Evolutionary conservation across 225 moss, liverwort and hornwort genomes (phyloP).

Genomic region (Ulota crispa): DNA sequence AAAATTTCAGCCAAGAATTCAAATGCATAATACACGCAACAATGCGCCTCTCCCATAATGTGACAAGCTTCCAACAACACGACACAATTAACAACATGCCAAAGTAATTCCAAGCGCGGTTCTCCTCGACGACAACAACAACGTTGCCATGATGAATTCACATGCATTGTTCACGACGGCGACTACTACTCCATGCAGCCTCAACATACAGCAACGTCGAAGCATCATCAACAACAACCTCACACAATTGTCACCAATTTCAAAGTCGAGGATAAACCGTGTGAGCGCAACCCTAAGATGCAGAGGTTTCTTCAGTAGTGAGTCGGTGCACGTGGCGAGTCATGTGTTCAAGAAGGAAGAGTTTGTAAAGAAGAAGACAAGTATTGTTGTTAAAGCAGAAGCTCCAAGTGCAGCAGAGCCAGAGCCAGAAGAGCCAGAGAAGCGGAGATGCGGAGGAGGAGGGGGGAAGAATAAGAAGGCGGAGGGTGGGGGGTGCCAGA

Average conservation of each 20-base stretch:
- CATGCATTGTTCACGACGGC: not conserved
- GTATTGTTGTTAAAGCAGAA: not conserved
- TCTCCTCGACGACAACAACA: too few relatives aligned
- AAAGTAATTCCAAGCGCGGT: not conserved
- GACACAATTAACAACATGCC: not conserved
- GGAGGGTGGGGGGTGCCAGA: not conserved
- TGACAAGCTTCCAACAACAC: not conserved
- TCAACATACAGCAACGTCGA: not conserved
- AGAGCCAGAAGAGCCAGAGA: not conserved
- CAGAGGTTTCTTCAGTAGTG: not conserved
- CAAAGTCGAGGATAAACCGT: not conserved
- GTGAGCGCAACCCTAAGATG: accelerated
- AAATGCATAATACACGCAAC: not conserved
- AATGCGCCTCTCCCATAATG: not conserved
- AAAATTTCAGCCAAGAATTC: not conserved
- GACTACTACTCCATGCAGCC: not conserved
- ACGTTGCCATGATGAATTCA: constrained; percentile 18
- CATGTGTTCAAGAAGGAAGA: not conserved
- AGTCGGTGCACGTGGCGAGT: not conserved
- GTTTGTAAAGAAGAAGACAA: not conserved
- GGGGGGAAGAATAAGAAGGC: too few relatives aligned
- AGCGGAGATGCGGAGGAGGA: too few relatives aligned
- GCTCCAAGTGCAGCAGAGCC: not conserved
- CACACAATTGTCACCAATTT: not conserved
- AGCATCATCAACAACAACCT: not conserved